phyloP scores from a whole-genome alignment of 176 grass and related monocot genomes.

The Zea mays region DNA sequence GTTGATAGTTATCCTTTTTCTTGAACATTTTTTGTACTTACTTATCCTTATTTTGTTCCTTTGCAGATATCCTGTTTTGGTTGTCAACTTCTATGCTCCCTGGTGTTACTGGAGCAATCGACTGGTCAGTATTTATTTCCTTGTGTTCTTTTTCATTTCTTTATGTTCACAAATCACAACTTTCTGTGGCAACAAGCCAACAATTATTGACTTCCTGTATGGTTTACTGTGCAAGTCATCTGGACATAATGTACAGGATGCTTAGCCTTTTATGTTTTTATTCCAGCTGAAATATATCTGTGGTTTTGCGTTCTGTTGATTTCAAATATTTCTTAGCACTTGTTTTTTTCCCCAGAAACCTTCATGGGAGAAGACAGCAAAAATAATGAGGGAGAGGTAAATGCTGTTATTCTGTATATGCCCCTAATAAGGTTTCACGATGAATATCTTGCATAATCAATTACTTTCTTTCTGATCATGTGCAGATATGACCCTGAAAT shows the following conservation, averaged over 20 bases:
- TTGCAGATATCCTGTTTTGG: constrained; percentile 83
- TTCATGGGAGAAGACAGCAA: constrained; percentile 89
- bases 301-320: constrained; percentile 17
- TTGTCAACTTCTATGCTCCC: constrained; percentile 96
- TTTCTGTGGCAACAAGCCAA: neutral
- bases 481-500: constrained; percentile 97
- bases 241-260: neutral
- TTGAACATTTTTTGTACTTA: neutral
- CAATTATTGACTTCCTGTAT: neutral
- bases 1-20: neutral
- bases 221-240: constrained; percentile 13
- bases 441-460: constrained; percentile 9
- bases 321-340: constrained; percentile 26
- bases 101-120: constrained; percentile 99
- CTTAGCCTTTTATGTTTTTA: constrained; percentile 14
- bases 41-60: constrained; percentile 1
- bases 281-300: constrained; percentile 21
- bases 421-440: neutral
- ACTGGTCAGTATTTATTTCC: constrained; percentile 60
- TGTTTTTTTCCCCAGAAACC: constrained; percentile 65
- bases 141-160: constrained; percentile 2
- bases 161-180: constrained; percentile 16
- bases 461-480: constrained; percentile 11
- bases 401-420: constrained; percentile 28
- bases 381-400: constrained; percentile 92